Evolutionary conservation across 805 yeast species (phyloP), one percentile per base, ranked within the genome.

Genomic region (Saturnispora silvae): DNA sequence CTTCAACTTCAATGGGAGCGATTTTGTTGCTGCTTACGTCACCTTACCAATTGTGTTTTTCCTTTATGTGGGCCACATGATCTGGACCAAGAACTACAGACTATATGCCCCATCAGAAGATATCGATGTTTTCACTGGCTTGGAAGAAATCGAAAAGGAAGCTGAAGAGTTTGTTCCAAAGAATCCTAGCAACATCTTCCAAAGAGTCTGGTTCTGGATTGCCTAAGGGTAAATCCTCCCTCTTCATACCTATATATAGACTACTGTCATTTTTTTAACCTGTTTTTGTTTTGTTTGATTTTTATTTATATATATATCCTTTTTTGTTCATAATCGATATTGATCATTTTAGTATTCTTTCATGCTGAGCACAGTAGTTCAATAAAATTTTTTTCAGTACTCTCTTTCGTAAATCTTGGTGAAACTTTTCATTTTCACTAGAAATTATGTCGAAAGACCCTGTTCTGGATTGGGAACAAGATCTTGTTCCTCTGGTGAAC

Each of bases 11-110:
- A 66, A 64, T 10, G 70, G 54, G 2, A 56, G 71, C 7, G 77
- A 75, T 52, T 80, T 80, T 49, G 60, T 80, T 39, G 85, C 87
- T 23, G 81, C 86, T 4, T 80, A 52, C 38, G 41, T 79, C 42
- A 77, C 84, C 0, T 52, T 79, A 37, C 82, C 79, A 26, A 63
- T 71, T 43, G 67, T 73, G 42, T 43, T 68, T 8, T 57, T 57
- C 5, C 59, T 79, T 28, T 79, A 73, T 55, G 40, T 68, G 26
- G 81, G 75, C 3, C 84, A 78, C 57, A 70, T 71, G 48, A 3
- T 65, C 7, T 71, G 63, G 53, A 61, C 64, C 28, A 63, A 54
- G 31, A 66, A 68, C 37, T 64, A 61, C 59, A 41, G 30, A 34
- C 65, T 74, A 67, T 60, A 65, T 38, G 58, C 59, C 16, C 77